Percentiles rank a stretch among this genome's conserved stretches.
phyloP scores from a whole-genome alignment of 1,139 yeast species.

The Lodderomyces metapsilosis region DNA sequence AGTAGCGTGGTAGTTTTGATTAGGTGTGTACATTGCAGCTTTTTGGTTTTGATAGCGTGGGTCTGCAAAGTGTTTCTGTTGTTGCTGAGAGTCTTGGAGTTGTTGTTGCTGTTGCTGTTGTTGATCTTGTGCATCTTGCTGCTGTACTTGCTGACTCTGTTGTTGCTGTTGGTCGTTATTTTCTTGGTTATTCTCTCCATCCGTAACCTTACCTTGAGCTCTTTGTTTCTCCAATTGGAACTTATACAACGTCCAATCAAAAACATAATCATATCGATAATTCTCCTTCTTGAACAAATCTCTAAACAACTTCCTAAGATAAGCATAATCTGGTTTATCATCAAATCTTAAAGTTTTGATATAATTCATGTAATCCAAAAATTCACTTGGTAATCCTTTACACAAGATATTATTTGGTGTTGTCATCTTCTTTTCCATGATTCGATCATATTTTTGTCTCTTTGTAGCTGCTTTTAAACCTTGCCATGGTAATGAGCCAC shows the following conservation, averaged over 20 bases:
- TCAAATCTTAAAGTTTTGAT: slow-evolving; percentile 90
- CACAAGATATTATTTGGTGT: slow-evolving; percentile 88
- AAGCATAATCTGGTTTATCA: slow-evolving; percentile 93
- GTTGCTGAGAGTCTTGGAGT: slow-evolving; percentile 7
- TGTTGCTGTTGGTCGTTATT: slow-evolving; percentile 15
- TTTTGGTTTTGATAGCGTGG: slow-evolving; percentile 15
- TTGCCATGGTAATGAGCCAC: slow-evolving; percentile 98
- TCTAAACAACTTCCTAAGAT: slow-evolving; percentile 83
- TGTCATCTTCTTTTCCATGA: slow-evolving; percentile 94
- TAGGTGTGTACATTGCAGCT: slow-evolving; percentile 13
- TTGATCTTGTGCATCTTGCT: slow-evolving; percentile 20
- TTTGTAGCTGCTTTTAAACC: slow-evolving; percentile 96
- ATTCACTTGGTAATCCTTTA: slow-evolving; percentile 89
- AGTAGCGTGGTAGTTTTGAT: slow-evolving; percentile 8
- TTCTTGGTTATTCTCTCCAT: slow-evolving; percentile 21
- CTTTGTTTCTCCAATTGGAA: slow-evolving; percentile 67
- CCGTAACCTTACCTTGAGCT: slow-evolving; percentile 38
- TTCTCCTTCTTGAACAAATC: slow-evolving; percentile 87
- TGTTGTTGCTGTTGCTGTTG: slow-evolving; percentile 11
- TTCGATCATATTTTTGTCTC: slow-evolving; percentile 94
- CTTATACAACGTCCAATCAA: slow-evolving; percentile 95
- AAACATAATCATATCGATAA: slow-evolving; percentile 89
- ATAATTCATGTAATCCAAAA: slow-evolving; percentile 83
- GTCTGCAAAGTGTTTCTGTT: slow-evolving; percentile 6
- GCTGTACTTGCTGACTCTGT: slow-evolving; percentile 14